Base-by-base conservation (phyloP, 2,329 filamentous ascomycete species). In the Didymella sp. region DNA sequence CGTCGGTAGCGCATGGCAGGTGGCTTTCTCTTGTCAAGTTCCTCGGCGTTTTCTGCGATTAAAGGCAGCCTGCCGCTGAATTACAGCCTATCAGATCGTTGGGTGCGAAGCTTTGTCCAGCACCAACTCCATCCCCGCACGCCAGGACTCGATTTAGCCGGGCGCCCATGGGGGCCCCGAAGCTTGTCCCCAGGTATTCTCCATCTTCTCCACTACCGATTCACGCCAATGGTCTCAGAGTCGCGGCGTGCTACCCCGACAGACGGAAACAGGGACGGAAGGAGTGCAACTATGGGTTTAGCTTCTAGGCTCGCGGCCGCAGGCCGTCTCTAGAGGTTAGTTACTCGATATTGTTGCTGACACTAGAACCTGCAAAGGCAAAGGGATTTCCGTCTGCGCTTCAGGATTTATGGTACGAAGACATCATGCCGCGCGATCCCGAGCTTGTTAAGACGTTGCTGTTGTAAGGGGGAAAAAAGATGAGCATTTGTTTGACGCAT, bases 121-220 rank as follows among this genome's bases (percentile, higher is more conserved):
- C 48, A 30, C 47, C 41, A 52, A 66, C 25, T 41, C 40, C 51
- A 45, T 56, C 60, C 56, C 60, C 60, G 62, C 59, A 61, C 58
- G 51, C 45, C 33, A 30, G 24, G 22, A 49, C 24, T 51, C 35
- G 35, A 63, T 63, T 67, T 60, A 63, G 60, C 64, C 64, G 57
- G 55, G 59, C 46, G 22, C 45, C 45, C 45, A 48, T 48, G 45
- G 31, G 45, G 50, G 51, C 59, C 42, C 51, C 50, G 50, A 54
- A 51, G 58, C 60, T 60, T 52, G 35, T 59, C 58, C 59, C 64
- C 62, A 59, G 60, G 13, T 12, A 48, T 62, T 61, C 46, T 49
- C 54, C 55, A 58, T 28, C 33, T 58, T 60, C 56, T 59, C 56
- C 60, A 56, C 56, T 41, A 47, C 47, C 41, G 47, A 51, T 58